Evolutionary conservation across 176 grass and related monocot species (phyloP).

Genomic region (Tillandsia fasciculata): DNA sequence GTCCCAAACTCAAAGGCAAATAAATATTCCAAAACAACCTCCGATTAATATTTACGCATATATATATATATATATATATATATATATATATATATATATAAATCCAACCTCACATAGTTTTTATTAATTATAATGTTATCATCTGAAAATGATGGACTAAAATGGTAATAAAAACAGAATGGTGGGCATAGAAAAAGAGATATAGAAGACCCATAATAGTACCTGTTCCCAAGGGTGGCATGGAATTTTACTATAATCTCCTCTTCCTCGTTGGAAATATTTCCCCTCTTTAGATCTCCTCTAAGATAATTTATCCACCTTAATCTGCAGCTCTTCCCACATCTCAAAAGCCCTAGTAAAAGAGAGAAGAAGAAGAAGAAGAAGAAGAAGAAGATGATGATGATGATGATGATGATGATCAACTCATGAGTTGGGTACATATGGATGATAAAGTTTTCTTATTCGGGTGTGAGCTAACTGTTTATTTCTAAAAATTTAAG

Average conservation of each 20-base stretch:
- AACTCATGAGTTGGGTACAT: background rate
- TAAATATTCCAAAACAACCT: no score
- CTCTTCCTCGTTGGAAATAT: conserved; percentile 34
- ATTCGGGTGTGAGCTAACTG: background rate
- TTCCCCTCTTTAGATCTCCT: conserved; percentile 32
- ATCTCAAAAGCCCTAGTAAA: conserved; percentile 30
- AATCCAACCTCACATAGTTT: no score
- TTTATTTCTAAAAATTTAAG: no score
- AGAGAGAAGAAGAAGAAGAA: background rate
- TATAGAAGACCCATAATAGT: background rate
- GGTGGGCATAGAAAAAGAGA: no score
- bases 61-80: no score
- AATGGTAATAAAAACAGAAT: no score
- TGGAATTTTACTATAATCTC: conserved; percentile 34
- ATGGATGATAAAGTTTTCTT: background rate
- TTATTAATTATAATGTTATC: no score
- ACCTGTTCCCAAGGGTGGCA: conserved; percentile 36
- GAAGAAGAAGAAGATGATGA: background rate
- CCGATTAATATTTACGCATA: no score
- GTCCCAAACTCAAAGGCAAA: no score
- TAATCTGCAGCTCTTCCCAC: conserved; percentile 40
- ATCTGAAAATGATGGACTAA: no score
- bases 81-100: no score
- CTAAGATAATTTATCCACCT: conserved; percentile 46
- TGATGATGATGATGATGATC: background rate